A percentile compares a stretch with the other conserved stretches of the same genome.
Conservation (phyloP, 306 rosid species). For the Rubus idaeus region DNA sequence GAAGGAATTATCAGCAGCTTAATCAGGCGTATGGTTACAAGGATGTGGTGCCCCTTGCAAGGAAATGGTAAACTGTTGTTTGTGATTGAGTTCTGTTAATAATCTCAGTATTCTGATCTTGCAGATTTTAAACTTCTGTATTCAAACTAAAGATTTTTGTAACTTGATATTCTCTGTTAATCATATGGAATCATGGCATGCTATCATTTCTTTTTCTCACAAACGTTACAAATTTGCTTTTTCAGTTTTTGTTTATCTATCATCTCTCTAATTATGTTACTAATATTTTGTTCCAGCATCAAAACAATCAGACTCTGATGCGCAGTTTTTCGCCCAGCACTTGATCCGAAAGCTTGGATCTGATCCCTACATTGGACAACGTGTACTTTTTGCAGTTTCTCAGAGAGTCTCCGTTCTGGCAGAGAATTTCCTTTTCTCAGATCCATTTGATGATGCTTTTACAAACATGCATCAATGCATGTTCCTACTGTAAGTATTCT, state of each 20-base stretch:
- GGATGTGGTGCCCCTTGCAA: conserved; percentile 54
- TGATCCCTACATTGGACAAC: conserved; percentile 70
- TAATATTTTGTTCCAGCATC: conserved; percentile 44
- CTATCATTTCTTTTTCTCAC: conserved; percentile 20
- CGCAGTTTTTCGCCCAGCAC: conserved; percentile 61
- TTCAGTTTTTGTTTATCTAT: not conserved
- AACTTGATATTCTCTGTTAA: conserved; percentile 2
- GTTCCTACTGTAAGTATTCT: conserved; percentile 72
- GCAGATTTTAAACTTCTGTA: not conserved
- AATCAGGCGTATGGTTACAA: conserved; percentile 59
- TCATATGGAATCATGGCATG: not conserved
- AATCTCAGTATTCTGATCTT: not conserved
- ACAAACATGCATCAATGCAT: conserved; percentile 63
- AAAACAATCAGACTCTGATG: conserved; percentile 33
- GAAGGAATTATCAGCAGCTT: conserved; percentile 72
- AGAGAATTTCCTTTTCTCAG: conserved; percentile 77
- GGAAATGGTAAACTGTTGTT: conserved; percentile 53
- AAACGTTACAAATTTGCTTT: not conserved
- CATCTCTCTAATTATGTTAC: not conserved
- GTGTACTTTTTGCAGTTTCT: conserved; percentile 62
- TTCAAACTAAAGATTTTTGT: not conserved
- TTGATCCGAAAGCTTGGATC: conserved; percentile 76
- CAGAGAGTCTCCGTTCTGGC: conserved; percentile 67
- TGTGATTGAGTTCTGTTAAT: conserved; percentile 4
- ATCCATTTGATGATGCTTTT: conserved; percentile 81